Percentiles rank a stretch among this genome's conserved stretches.
These are phyloP conservation scores for Beauveria sp. DNA, from an alignment of 2,329 filamentous ascomycete genomes.

Conservation along the genomic window DNA sequence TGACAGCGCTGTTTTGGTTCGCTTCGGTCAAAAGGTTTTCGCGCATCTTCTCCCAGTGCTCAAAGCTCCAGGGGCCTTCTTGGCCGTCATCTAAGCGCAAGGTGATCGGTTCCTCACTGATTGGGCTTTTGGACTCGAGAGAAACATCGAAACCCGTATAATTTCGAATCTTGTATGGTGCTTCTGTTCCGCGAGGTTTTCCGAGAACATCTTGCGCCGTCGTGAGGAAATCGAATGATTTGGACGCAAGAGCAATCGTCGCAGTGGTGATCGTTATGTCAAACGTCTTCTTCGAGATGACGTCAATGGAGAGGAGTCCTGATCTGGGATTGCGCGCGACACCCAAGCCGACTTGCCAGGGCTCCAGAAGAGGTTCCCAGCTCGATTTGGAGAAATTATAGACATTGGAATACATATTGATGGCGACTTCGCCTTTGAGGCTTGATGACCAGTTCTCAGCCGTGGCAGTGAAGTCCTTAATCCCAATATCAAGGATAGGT, in stretches of 20 bases:
- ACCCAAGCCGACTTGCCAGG: slow-evolving; percentile 91
- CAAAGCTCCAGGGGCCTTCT: slow-evolving; percentile 91
- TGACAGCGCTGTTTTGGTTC: slow-evolving; percentile 67
- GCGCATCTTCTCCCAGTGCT: slow-evolving; percentile 92
- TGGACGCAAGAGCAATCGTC: slow-evolving; percentile 85
- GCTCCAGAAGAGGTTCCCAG: slow-evolving; percentile 94
- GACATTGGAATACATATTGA: slow-evolving; percentile 91
- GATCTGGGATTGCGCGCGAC: slow-evolving; percentile 70
- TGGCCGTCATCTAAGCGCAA: slow-evolving; percentile 79
- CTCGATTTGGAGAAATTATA: slow-evolving; percentile 99
- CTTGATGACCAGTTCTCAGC: slow-evolving; percentile 88
- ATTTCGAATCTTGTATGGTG: slow-evolving; percentile 88
- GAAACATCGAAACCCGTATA: slow-evolving; percentile 89
- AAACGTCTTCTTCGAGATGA: slow-evolving; percentile 82
- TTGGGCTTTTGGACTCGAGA: slow-evolving; percentile 67
- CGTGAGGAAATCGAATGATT: slow-evolving; percentile 84
- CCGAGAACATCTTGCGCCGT: slow-evolving; percentile 81
- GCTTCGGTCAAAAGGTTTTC: slow-evolving; percentile 84
- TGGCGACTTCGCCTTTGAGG: slow-evolving; percentile 78
- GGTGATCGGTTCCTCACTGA: slow-evolving; percentile 59
- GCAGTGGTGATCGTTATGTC: slow-evolving; percentile 90
- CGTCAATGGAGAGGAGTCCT: slow-evolving; percentile 71
- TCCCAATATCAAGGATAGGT: slow-evolving; percentile 85
- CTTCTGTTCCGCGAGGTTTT: slow-evolving; percentile 84
- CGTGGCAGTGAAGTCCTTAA: slow-evolving; percentile 79